Evolutionary conservation across 2,329 filamentous ascomycete genomes (phyloP), one percentile per base, ranked within the genome.

Genomic region (Emmonsiellopsis sp.): DNA sequence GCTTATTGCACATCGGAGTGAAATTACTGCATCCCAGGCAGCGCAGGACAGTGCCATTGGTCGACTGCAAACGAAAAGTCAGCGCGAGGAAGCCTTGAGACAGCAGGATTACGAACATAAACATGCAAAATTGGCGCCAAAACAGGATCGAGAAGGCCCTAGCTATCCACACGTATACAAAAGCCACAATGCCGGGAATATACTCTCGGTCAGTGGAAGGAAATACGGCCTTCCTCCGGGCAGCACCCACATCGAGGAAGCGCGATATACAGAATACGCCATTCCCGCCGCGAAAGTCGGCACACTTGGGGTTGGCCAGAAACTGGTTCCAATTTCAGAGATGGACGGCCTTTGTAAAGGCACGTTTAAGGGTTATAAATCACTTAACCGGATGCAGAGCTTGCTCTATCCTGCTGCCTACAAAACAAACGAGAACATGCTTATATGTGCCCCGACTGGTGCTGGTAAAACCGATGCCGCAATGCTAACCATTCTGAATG

Each of bases 391-490:
- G 31, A 98, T 98, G 94, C 93, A 98, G 73, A 97, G 91, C 67
- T 77, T 98, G 47, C 88, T 97, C 0, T 95, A 95, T 63, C 90
- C 90, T 0, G 89, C 98, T 5, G 93, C 91, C 0, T 97, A 98
- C 73, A 89, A 86, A 67, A 96, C 89, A 2, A 95, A 84, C 65
- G 93, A 98, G 72, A 98, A 98, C 62, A 96, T 98, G 92, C 81
- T 98, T 50, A 94, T 98, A 55, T 98, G 93, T 70, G 93, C 93
- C 20, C 93, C 93, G 4, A 98, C 93, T 52, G 93, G 93, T 82
- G 91, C 91, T 57, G 93, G 93, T 82, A 98, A 98, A 79, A 98
- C 93, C 1, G 93, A 98, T 71, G 93, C 92, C 32, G 94, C 93
- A 7, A 94, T 98, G 91, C 79, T 98, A 61, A 93, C 94, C 0